These are phyloP conservation scores for Eutrema yunnanense DNA, from an alignment of 345 rosid genomes.

Conservation along the genomic window DNA sequence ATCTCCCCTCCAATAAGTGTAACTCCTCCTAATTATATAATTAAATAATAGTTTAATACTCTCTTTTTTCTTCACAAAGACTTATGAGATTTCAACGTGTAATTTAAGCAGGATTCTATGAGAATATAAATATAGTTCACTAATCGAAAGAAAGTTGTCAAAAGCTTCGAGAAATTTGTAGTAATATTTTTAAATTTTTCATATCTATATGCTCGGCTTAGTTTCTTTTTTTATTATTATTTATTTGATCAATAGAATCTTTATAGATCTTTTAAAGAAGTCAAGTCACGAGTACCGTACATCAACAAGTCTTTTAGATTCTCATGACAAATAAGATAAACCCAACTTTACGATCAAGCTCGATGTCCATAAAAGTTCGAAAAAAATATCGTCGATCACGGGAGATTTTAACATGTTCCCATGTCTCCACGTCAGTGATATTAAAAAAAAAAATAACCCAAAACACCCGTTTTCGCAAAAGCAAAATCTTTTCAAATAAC, in stretches of 20 bases:
- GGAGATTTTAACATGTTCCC: not conserved
- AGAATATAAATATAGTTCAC: not conserved
- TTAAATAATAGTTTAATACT: too few species aligned
- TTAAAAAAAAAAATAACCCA: not conserved
- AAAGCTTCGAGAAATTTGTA: too few species aligned
- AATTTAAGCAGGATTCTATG: not conserved
- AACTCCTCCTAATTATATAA: not conserved
- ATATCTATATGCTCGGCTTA: too few species aligned
- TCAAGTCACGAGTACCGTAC: slow-evolving; percentile 11
- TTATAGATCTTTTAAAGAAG: not conserved
- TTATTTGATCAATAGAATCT: not conserved
- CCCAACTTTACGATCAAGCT: not conserved
- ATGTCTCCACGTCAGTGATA: not conserved
- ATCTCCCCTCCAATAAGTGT: not conserved
- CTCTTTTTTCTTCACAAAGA: not conserved
- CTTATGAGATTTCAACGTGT: not conserved
- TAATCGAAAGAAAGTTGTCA: not conserved
- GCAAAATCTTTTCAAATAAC: not conserved
- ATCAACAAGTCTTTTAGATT: not conserved
- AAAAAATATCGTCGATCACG: not conserved
- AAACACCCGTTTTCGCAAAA: not conserved
- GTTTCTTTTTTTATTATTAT: not conserved
- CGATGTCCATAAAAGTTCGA: not conserved
- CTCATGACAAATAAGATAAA: not conserved
- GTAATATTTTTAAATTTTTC: too few species aligned